phyloP scores from a whole-genome alignment of 176 grass and related monocot species.

The Rhynchospora tenuis region DNA sequence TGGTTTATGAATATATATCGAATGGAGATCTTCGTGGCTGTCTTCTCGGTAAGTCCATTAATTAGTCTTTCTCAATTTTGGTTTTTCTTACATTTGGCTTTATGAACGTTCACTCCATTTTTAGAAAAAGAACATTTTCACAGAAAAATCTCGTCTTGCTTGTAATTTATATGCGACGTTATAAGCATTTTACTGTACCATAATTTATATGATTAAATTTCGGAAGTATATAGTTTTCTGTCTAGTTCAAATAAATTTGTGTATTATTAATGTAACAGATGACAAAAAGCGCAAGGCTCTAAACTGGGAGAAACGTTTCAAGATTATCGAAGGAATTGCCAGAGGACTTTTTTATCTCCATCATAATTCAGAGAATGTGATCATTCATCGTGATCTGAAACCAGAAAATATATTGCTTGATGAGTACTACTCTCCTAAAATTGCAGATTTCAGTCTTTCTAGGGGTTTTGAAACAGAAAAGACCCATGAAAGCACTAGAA shows the following conservation, averaged over 20 bases:
- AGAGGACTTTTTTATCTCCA: constrained; percentile 32
- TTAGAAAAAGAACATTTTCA: no score
- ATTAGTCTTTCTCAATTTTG: not conserved
- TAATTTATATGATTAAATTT: no score
- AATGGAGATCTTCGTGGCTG: not conserved
- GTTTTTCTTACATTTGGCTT: not conserved
- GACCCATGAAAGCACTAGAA: constrained; percentile 18
- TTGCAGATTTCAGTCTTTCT: constrained; percentile 33
- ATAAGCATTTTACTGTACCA: no score
- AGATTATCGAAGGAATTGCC: constrained; percentile 22
- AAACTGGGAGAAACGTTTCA: constrained; percentile 27
- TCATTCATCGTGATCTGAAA: constrained; percentile 36
- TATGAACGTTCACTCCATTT: no score
- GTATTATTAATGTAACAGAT: no score
- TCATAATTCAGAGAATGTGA: constrained; percentile 18
- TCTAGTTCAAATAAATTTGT: no score
- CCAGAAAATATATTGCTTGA: constrained; percentile 32
- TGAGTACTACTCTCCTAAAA: constrained; percentile 23
- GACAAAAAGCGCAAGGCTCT: not conserved
- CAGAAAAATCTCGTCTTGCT: no score
- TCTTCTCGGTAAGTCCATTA: not conserved
- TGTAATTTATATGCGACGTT: no score
- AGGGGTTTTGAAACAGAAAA: constrained; percentile 13
- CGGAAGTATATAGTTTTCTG: no score
- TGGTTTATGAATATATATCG: constrained; percentile 2